Base-by-base conservation (phyloP, 495 filamentous ascomycete genomes). In the Trichoderma parareesei region DNA sequence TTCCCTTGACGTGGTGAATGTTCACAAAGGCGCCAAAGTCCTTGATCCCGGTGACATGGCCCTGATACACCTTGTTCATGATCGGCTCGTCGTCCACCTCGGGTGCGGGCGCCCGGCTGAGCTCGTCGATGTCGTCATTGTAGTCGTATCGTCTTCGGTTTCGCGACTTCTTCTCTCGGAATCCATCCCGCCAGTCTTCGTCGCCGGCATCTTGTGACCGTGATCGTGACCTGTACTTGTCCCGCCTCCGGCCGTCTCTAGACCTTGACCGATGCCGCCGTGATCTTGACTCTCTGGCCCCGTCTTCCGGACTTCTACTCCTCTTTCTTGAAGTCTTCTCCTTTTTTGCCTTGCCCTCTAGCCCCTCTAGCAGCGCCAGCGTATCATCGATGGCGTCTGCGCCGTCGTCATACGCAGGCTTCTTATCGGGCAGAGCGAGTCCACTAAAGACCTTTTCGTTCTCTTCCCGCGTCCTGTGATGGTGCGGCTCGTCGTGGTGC, bases 21-120 rank as follows among this genome's bases (percentile, higher is more conserved):
- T 93, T 97, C 61, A 98, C 92, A 74, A 98, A 98, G 13, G 88
- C 91, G 42, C 94, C 94, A 76, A 97, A 98, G 68, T 97, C 90
- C 72, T 96, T 97, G 40, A 98, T 81, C 0, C 92, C 92, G 3
- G 91, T 96, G 49, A 98, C 88, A 66, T 86, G 85, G 16, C 94
- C 94, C 70, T 91, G 85, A 71, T 98, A 98, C 1, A 96, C 77
- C 73, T 98, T 98, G 81, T 87, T 89, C 14, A 96, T 75, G 35
- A 90, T 78, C 0, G 93, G 92, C 7, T 84, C 77, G 60, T 93
- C 88, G 77, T 98, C 94, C 7, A 82, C 40, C 71, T 97, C 93
- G 3, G 84, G 82, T 6, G 84, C 87, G 2, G 91, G 90, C 2
- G 90, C 89, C 46, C 84, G 81, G 67, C 84, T 83, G 69, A 93